These are phyloP conservation scores for Daldinia caldariorum DNA, from an alignment of 495 filamentous ascomycete genomes.

Conservation along the genomic window DNA sequence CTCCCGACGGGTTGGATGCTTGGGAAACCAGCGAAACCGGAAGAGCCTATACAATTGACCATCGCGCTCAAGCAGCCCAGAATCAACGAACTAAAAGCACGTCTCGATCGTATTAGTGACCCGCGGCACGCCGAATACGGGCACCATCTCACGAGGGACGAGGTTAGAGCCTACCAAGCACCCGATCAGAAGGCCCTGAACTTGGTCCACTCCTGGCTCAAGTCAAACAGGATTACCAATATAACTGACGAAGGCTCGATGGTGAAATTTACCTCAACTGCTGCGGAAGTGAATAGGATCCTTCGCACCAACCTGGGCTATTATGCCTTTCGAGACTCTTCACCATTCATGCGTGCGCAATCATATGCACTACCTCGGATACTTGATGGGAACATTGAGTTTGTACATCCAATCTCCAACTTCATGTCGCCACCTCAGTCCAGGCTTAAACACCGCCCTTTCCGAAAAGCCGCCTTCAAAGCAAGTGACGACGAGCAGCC, in stretches of 20 bases:
- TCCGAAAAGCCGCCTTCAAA: constrained; percentile 15
- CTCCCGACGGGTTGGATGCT: constrained; percentile 34
- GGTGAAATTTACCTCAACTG: constrained; percentile 51
- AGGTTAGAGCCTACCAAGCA: constrained; percentile 46
- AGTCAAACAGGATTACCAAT: constrained; percentile 43
- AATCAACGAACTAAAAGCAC: constrained; percentile 50
- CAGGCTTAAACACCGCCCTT: constrained; percentile 7
- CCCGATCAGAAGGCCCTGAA: constrained; percentile 34
- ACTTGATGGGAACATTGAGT: constrained; percentile 54
- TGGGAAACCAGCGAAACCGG: constrained; percentile 17
- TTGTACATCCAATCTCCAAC: constrained; percentile 55
- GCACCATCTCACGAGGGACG: constrained; percentile 47
- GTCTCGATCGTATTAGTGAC: constrained; percentile 41
- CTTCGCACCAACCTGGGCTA: constrained; percentile 51
- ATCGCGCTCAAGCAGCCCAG: constrained; percentile 52
- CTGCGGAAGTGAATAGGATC: constrained; percentile 47
- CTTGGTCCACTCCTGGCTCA: constrained; percentile 52
- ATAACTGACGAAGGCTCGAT: constrained; percentile 44
- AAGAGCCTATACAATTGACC: constrained; percentile 37
- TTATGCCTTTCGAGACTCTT: constrained; percentile 47
- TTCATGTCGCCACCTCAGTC: constrained; percentile 50
- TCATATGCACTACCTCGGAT: constrained; percentile 60
- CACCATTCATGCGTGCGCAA: constrained; percentile 46
- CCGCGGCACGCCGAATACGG: constrained; percentile 40
- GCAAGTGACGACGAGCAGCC: constrained; percentile 27